A percentile compares a stretch with the other conserved stretches of the same genome.
Conservation (phyloP, 345 rosid genomes). For the Balakata baccata region DNA sequence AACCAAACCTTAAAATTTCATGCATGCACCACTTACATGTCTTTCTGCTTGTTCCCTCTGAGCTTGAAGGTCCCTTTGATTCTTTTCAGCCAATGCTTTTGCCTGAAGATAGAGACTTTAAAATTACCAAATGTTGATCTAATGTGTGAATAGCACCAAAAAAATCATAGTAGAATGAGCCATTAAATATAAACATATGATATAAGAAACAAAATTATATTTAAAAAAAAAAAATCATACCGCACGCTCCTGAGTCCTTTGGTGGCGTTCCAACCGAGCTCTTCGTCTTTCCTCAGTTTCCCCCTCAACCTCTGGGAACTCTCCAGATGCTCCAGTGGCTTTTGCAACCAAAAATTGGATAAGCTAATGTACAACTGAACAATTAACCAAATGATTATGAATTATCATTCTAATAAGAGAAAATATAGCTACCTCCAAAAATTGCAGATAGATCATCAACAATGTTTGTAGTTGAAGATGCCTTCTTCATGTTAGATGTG, state of each 20-base stretch:
- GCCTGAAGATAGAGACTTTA: conserved; percentile 45
- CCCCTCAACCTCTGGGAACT: conserved; percentile 82
- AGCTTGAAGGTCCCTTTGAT: conserved; percentile 82
- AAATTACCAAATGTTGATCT: conserved; percentile 9
- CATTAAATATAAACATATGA: conserved; percentile 4
- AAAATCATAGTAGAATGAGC: neutral
- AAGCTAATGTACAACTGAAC: neutral
- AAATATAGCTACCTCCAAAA: conserved; percentile 64
- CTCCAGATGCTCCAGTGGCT: conserved; percentile 58
- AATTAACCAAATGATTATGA: neutral
- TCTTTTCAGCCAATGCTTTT: conserved; percentile 95
- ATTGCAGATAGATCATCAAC: conserved; percentile 83
- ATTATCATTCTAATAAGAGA: conserved; percentile 4
- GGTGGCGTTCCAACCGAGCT: conserved; percentile 93
- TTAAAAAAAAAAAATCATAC: conserved; percentile 38
- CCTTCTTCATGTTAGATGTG: conserved; percentile 65
- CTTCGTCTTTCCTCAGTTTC: conserved; percentile 91
- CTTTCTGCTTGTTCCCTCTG: conserved; percentile 94
- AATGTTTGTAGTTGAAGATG: conserved; percentile 68
- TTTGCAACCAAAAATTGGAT: conserved; percentile 29
- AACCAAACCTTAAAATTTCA: too few species aligned
- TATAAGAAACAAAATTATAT: neutral
- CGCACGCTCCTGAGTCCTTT: conserved; percentile 97
- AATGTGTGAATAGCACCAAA: neutral
- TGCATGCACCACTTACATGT: conserved; percentile 57